Evolutionary conservation across 495 filamentous ascomycete species (phyloP), one percentile per base, ranked within the genome.

Genomic region (Sabuloglossum arenarium): DNA sequence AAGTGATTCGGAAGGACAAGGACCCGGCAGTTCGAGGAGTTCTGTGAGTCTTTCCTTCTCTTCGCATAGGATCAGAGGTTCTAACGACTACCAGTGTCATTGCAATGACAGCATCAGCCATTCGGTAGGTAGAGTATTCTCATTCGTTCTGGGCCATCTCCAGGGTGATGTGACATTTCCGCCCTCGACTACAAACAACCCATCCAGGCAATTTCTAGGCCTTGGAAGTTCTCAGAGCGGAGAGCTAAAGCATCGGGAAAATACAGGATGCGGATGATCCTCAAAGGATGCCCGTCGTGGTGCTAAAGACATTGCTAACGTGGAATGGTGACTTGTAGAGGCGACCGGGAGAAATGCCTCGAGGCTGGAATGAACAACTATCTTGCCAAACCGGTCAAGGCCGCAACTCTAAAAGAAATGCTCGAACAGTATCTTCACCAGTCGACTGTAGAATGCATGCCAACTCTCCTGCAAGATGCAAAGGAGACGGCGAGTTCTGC

Each of bases 321-420:
- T 19, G 21, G 39, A 53, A n/a, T 27, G 9, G 86, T 21, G 16
- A 4, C 10, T 3, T 43, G 0, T 12, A 43, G 39, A 64, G 88
- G 88, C 37, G 88, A 95, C 60, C 75, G 87, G 28, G 88, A 95
- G 67, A 93, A 89, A 66, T 95, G 88, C 61, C 71, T 95, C 16
- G 86, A 86, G 27, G 85, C 86, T 0, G 88, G 88, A 28, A 95
- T 95, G 88, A 94, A 94, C 68, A 87, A 94, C 59, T 95, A 95
- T 59, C 78, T 95, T 5, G 87, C 88, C 25, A 95, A 95, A 65
- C 88, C 88, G 9, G 88, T 95, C 1, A 74, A 86, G 53, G 79
- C 76, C 16, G 77, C 79, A 24, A 72, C 88, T 46, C 69, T 90
- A 34, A 86, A 81, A 65, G 76, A 79, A 62, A 85, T 88, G 71